phyloP scores from a whole-genome alignment of 2,329 filamentous ascomycete genomes.

The Tricladium varicosporioides region DNA sequence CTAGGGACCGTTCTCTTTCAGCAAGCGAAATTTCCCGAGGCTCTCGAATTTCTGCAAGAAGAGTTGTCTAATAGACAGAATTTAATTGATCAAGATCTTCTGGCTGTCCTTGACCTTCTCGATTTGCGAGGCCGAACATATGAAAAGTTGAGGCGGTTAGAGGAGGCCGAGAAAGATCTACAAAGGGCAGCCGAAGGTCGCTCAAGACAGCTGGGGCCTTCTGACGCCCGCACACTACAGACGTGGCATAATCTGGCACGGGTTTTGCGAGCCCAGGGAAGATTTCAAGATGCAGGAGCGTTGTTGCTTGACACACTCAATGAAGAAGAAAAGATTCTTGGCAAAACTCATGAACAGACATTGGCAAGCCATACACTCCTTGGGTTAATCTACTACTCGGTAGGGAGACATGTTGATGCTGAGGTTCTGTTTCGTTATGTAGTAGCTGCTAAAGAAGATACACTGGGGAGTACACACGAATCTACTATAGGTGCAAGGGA shows the following conservation, averaged over 20 bases:
- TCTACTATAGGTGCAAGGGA: not conserved
- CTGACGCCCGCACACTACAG: conserved; percentile 2
- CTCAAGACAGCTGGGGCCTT: not conserved
- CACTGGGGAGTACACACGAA: too few species aligned
- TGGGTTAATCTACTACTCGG: too few species aligned
- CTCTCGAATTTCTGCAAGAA: not conserved
- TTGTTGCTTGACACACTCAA: not conserved
- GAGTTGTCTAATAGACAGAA: not conserved
- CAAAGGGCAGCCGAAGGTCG: not conserved
- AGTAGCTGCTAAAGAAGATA: too few species aligned
- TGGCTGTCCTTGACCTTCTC: not conserved
- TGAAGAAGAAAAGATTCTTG: too few species aligned
- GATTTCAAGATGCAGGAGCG: not conserved
- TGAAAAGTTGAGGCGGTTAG: not conserved
- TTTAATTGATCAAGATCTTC: not conserved
- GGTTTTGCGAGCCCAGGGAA: not conserved
- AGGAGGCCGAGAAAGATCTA: not conserved
- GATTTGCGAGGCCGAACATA: not conserved
- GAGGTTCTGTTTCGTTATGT: too few species aligned
- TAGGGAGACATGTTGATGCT: too few species aligned
- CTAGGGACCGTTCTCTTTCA: not conserved
- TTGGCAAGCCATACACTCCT: too few species aligned
- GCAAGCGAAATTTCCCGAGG: not conserved
- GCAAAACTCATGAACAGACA: too few species aligned
- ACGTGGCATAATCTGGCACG: not conserved